Percentiles rank a stretch among this genome's conserved stretches.
phyloP scores from a whole-genome alignment of 2,329 filamentous ascomycete species.

The Botrytis paeoniae region DNA sequence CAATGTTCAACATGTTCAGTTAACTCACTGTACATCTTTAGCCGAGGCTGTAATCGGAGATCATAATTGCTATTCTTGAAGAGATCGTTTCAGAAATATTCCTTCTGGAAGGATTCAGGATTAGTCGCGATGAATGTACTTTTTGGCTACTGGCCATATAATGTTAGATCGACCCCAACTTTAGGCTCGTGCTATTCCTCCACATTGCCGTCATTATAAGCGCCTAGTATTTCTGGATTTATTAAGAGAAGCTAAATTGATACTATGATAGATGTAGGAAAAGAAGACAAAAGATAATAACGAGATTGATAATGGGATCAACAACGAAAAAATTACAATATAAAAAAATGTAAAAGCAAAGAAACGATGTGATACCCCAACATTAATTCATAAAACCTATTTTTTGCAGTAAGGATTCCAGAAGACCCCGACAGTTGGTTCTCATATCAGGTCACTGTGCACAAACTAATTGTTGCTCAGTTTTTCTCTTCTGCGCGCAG shows the following conservation, averaged over 20 bases:
- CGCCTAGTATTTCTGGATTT: background rate
- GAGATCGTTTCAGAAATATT: constrained; percentile 3
- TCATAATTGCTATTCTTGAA: background rate
- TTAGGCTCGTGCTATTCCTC: background rate
- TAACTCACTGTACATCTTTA: background rate
- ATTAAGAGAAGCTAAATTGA: no score
- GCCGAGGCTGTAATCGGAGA: background rate
- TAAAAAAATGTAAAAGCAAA: background rate
- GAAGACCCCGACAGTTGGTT: background rate
- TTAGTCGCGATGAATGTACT: background rate
- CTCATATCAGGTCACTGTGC: background rate
- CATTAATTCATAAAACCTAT: background rate
- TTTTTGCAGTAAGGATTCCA: background rate
- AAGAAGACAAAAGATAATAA: background rate
- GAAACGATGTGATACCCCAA: background rate
- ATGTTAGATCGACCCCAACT: background rate
- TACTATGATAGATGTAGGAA: background rate
- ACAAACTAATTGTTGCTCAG: background rate
- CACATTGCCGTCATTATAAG: background rate
- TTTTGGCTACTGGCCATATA: background rate
- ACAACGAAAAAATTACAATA: background rate
- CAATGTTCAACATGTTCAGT: background rate
- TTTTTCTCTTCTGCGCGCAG: background rate
- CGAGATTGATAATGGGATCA: background rate
- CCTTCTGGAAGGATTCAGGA: background rate